Percentiles rank a stretch among this genome's conserved stretches.
phyloP scores from a whole-genome alignment of 129 eudicot species.

The Centella asiatica region DNA sequence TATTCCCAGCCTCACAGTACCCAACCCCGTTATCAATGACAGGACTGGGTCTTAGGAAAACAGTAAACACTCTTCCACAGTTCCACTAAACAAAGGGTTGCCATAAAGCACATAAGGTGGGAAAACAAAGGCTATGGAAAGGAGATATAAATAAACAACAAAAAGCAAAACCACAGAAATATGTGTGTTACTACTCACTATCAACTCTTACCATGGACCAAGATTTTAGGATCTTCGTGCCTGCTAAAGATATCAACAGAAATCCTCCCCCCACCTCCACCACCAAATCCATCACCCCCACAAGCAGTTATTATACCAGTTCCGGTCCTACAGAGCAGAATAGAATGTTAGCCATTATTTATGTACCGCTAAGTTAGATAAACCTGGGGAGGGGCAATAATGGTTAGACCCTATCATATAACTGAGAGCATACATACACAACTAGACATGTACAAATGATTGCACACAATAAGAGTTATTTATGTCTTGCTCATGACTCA shows the following conservation, averaged over 20 bases:
- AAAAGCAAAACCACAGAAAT: constrained; percentile 3
- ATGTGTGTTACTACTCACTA: not conserved
- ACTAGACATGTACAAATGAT: too few relatives aligned
- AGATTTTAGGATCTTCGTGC: constrained; percentile 75
- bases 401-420: too few relatives aligned
- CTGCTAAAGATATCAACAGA: constrained; percentile 89
- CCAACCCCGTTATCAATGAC: too few relatives aligned
- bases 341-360: not conserved
- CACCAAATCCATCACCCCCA: constrained; percentile 94
- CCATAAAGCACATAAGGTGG: not conserved
- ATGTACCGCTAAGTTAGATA: not conserved
- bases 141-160: not conserved
- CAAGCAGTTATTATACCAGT: constrained; percentile 70
- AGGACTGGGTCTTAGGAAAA: too few relatives aligned
- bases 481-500: too few relatives aligned
- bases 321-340: constrained; percentile 71
- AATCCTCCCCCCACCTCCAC: constrained; percentile 98
- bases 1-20: too few relatives aligned
- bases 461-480: too few relatives aligned
- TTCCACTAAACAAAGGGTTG: too few relatives aligned
- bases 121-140: not conserved
- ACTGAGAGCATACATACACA: too few relatives aligned
- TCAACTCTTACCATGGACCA: constrained; percentile 64
- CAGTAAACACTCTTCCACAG: too few relatives aligned
- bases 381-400: not conserved